Base-by-base conservation (phyloP, 148 eudicot genomes). In the Vaccinium corymbosum region DNA sequence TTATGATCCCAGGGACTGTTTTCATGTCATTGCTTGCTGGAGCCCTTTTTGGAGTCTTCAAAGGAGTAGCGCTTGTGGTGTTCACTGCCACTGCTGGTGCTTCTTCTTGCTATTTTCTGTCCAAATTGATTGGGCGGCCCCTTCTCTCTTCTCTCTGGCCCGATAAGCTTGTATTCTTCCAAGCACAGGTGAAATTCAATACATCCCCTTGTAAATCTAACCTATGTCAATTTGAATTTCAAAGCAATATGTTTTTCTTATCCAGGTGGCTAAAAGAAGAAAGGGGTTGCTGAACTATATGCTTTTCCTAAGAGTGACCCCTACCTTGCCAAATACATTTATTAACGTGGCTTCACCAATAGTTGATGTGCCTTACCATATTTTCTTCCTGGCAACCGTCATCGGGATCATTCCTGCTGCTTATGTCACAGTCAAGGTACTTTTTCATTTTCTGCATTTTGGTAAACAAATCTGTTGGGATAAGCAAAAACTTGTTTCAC, bases 11-110 rank as follows among this genome's bases (percentile, higher is more conserved):
- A 17, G 99, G 99, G 82, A 97, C 99, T 1, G 91, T 97, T 48
- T 97, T 97, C 83, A 93, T 97, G 98, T 97, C 99, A 50, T 90
- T 97, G 90, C 95, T 97, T 57, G 98, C 99, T 17, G 99, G 99
- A 53, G 88, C 99, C 17, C 94, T 97, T 57, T 97, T 97, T 52
- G 99, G 98, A 82, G 90, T 97, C 78, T 83, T 90, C 84, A 90
- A 88, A 88, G 98, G 98, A 75, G 90, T 95, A 82, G 92, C 94
- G 51, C 88, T 97, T 32, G 99, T 97, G 50, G 95, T 95, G 75
- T 93, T 92, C 85, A 86, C 92, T 80, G 98, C 98, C 49, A 95
- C 98, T 11, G 92, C 99, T 0, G 99, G 99, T 73, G 99, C 99
- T 88, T 97, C 99, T 51, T 94, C 98, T 14, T 94, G 99, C 91